Percentiles rank a stretch among this genome's conserved stretches.
Evolutionary conservation across 2,329 filamentous ascomycete genomes (phyloP).

Genomic region (Penicillium sp.): DNA sequence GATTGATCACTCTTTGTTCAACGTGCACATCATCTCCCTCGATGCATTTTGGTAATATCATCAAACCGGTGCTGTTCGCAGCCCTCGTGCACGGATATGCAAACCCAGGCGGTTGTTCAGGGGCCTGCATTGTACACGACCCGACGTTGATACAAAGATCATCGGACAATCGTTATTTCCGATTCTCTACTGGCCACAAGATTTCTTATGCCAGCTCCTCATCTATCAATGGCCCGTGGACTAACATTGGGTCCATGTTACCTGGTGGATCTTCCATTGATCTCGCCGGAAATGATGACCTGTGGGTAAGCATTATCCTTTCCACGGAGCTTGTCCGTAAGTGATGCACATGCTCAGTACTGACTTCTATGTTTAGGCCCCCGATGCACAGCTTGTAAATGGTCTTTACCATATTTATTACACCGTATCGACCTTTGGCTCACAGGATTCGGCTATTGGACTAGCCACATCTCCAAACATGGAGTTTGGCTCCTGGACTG

Average conservation of each 20-base stretch:
- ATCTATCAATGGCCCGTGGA: constrained; percentile 52
- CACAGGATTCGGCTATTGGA: constrained; percentile 61
- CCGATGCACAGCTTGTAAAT: constrained; percentile 59
- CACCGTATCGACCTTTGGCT: constrained; percentile 61
- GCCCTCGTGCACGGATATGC: constrained; percentile 28
- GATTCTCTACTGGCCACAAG: constrained; percentile 52
- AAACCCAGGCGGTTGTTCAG: constrained; percentile 31
- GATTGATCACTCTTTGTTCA: not conserved
- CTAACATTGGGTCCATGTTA: constrained; percentile 47
- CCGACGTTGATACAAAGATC: constrained; percentile 48
- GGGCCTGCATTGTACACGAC: constrained; percentile 44
- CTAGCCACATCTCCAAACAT: constrained; percentile 51
- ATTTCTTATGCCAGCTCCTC: constrained; percentile 51
- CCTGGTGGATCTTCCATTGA: constrained; percentile 47
- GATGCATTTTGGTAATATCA: constrained; percentile 5
- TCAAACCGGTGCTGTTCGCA: constrained; percentile 6
- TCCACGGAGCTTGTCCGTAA: not conserved
- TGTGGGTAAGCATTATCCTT: constrained; percentile 45
- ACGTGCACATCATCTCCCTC: not conserved
- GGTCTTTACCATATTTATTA: constrained; percentile 65
- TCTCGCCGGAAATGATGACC: constrained; percentile 46
- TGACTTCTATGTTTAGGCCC: constrained; percentile 49
- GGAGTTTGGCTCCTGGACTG: constrained; percentile 33
- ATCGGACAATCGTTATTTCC: constrained; percentile 51
- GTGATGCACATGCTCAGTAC: not conserved